phyloP scores from a whole-genome alignment of 176 grass and related monocot species.

The Sorghum bicolor region DNA sequence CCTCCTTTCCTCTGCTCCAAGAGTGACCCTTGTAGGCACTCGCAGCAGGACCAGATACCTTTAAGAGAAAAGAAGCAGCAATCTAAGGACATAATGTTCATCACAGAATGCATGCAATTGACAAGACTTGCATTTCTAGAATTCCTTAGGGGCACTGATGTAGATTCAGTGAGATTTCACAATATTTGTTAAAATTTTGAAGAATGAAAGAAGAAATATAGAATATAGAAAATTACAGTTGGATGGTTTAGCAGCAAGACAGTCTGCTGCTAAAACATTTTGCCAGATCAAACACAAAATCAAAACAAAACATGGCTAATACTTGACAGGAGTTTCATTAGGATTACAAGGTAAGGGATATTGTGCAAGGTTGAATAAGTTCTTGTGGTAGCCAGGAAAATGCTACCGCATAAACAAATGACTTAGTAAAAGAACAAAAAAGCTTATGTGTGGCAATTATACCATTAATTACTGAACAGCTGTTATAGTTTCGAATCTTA shows the following conservation, averaged over 20 bases:
- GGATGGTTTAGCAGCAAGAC: conserved; percentile 8
- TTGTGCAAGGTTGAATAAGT: neutral
- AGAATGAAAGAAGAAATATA: neutral
- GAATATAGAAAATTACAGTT: conserved; percentile 1
- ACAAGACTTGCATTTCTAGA: neutral
- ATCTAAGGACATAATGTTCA: conserved; percentile 10
- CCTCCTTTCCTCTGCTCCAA: conserved; percentile 72
- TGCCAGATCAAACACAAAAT: neutral
- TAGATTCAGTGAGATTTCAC: neutral
- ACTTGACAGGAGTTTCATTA: neutral
- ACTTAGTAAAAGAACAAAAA: neutral
- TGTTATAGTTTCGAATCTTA: neutral
- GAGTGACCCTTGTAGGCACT: conserved; percentile 76
- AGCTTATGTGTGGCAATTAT: neutral
- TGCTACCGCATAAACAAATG: neutral
- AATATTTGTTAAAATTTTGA: neutral
- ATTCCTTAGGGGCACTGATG: neutral
- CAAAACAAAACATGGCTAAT: conserved; percentile 1
- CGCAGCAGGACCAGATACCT: conserved; percentile 71
- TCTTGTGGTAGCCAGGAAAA: neutral
- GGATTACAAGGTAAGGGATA: neutral
- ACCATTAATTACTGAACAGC: neutral
- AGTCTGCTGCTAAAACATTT: conserved; percentile 5
- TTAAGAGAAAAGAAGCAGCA: conserved; percentile 34
- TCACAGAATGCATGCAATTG: conserved; percentile 3